Conservation (phyloP, 1,284 basidiomycete genomes). For the Cronartium ribicola region DNA sequence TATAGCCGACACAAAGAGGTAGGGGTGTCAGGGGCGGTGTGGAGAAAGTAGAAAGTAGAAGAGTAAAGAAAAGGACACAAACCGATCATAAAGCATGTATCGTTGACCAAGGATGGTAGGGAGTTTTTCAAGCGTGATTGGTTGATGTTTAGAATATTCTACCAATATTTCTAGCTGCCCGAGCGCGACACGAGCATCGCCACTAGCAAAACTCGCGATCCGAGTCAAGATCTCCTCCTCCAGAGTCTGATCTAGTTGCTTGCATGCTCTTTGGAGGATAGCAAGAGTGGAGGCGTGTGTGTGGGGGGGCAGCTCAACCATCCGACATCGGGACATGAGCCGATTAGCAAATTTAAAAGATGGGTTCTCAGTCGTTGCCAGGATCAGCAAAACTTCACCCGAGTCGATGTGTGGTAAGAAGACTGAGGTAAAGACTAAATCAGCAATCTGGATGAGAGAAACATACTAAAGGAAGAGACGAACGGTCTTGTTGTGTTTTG, state of each 20-base stretch:
- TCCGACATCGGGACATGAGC: constrained; percentile 72
- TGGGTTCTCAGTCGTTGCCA: constrained; percentile 88
- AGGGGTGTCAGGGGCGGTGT: constrained; percentile 19
- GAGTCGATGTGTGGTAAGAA: constrained; percentile 45
- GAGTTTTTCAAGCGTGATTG: constrained; percentile 50
- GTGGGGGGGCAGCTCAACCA: constrained; percentile 48
- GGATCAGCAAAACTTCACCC: constrained; percentile 59
- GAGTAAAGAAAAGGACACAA: constrained; percentile 2
- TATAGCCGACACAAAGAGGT: constrained; percentile 56
- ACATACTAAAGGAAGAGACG: constrained; percentile 52
- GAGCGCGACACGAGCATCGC: constrained; percentile 67
- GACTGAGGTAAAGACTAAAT: constrained; percentile 1
- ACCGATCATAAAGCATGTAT: constrained; percentile 31
- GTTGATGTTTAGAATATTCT: constrained; percentile 33
- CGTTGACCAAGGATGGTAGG: constrained; percentile 52
- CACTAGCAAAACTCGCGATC: constrained; percentile 61
- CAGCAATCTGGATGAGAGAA: not conserved
- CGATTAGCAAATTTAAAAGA: constrained; percentile 71
- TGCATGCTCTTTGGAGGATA: constrained; percentile 27
- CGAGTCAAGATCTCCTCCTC: constrained; percentile 55
- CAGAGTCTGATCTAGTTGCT: constrained; percentile 23
- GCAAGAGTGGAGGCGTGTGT: constrained; percentile 44
- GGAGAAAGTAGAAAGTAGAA: not conserved
- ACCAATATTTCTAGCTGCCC: constrained; percentile 63
- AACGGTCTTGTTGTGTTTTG: constrained; percentile 68